Evolutionary conservation across 192 early-diverging fungal genomes (phyloP), one percentile per base, ranked within the genome.

Genomic region (Phlyctochytrium arcticum): DNA sequence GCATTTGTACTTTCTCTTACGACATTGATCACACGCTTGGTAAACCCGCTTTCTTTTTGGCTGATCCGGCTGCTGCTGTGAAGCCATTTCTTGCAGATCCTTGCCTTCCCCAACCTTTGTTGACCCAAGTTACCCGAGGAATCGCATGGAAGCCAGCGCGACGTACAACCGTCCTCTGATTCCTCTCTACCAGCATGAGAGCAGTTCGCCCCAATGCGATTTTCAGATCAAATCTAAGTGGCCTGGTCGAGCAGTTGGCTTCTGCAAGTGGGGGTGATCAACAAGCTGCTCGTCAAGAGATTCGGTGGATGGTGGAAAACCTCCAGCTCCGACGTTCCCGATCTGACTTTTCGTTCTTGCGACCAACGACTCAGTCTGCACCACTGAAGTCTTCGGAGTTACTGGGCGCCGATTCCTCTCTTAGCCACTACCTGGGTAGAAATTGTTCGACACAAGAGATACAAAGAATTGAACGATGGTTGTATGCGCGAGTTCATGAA

Each of bases 281-380:
- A 19, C 35, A 33, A n/a, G 10, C 12, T 51, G 67, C 67, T 10
- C 17, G 34, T 5, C 48, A 37, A 19, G 67, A 69, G 42, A n/a
- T 69, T 33, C 57, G 59, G 6, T 69, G 67, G 67, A 62, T 60
- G 58, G n/a, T 69, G 15, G 67, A 69, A 39, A 47, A 19, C 2
- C 6, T 69, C 4, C 48, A 49, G 1, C 24, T 12, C 6, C 31
- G 67, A 27, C 48, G 67, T 6, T 31, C 29, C 3, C 31, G 34
- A 33, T 33, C 58, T 30, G 51, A 51, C 26, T 36, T 56, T 46
- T 36, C 7, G 21, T 69, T 69, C 39, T 59, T 50, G 3, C 57
- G 67, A 8, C 48, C 65, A 30, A 35, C 31, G 3, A 31, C 12
- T 30, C 46, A 19, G 44, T 30, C n/a, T n/a, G n/a, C n/a, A n/a